Percentiles rank a stretch among this genome's conserved stretches.
Conservation (phyloP, 2,329 filamentous ascomycete species). For the Curvularia verruculosa region DNA sequence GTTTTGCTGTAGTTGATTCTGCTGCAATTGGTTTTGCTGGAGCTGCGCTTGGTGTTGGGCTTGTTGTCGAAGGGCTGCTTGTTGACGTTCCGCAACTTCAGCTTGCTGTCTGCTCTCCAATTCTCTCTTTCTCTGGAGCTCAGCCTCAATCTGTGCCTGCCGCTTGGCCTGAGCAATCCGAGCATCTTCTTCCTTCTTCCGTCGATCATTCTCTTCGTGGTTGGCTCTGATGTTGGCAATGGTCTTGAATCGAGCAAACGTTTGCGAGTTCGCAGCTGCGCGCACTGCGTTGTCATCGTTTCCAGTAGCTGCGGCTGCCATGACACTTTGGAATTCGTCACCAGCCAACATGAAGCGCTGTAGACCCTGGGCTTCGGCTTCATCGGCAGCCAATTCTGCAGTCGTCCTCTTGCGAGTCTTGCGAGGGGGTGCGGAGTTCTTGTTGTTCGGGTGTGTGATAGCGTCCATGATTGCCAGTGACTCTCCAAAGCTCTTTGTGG, state of each 20-base stretch:
- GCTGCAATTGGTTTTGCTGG: conserved; percentile 29
- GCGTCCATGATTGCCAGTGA: conserved; percentile 73
- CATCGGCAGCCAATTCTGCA: conserved; percentile 92
- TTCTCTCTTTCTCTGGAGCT: conserved; percentile 44
- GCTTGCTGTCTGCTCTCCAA: conserved; percentile 42
- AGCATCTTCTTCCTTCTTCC: conserved; percentile 58
- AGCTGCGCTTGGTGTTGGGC: conserved; percentile 45
- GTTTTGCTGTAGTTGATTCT: conserved; percentile 43
- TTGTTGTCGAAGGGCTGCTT: conserved; percentile 58
- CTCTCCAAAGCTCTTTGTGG: conserved; percentile 71
- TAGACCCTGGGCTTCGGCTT: conserved; percentile 85
- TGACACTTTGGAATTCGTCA: conserved; percentile 77
- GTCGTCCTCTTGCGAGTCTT: conserved; percentile 93
- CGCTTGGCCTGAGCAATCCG: conserved; percentile 46
- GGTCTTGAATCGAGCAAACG: conserved; percentile 90
- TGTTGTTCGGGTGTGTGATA: conserved; percentile 78
- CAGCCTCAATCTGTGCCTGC: conserved; percentile 47
- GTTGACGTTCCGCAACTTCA: conserved; percentile 53
- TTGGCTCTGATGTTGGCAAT: conserved; percentile 82
- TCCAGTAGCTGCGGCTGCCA: conserved; percentile 62
- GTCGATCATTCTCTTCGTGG: conserved; percentile 71
- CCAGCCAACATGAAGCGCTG: conserved; percentile 92
- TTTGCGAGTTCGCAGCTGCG: conserved; percentile 76
- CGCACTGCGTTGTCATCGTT: conserved; percentile 70
- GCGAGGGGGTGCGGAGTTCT: conserved; percentile 75